These are phyloP conservation scores for Raddia guianensis DNA, from an alignment of 176 grass and related monocot species.

Conservation along the genomic window DNA sequence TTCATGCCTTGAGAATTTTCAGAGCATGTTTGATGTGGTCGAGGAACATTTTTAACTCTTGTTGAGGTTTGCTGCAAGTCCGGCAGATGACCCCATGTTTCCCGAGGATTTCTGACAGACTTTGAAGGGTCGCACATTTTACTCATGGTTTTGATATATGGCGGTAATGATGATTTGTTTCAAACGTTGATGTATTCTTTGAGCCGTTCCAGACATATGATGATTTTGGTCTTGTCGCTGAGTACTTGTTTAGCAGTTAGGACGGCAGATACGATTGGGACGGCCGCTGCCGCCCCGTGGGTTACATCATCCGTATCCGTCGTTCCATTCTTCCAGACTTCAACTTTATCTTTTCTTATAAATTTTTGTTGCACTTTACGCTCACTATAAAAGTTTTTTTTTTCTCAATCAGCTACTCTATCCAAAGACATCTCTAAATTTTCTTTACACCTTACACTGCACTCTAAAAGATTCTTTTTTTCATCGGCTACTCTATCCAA, in stretches of 20 bases:
- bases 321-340: no score
- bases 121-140: background rate
- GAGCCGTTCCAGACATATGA: background rate
- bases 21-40: constrained; percentile 18
- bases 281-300: no score
- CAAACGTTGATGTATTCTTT: background rate
- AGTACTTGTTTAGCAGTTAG: background rate
- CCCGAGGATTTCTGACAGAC: constrained; percentile 23
- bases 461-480: no score
- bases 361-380: no score
- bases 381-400: no score
- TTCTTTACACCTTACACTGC: no score
- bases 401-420: no score
- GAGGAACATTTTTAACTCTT: constrained; percentile 14
- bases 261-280: no score
- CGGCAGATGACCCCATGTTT: constrained; percentile 2
- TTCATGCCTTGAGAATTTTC: constrained; percentile 1
- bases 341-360: no score
- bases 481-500: no score
- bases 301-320: no score
- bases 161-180: constrained; percentile 20
- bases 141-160: constrained; percentile 16
- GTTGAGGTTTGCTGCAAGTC: constrained; percentile 14
- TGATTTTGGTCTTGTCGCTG: background rate
- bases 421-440: no score